These are phyloP conservation scores for Orbilia oligospora DNA, from an alignment of 2,329 filamentous ascomycete genomes.

Conservation along the genomic window DNA sequence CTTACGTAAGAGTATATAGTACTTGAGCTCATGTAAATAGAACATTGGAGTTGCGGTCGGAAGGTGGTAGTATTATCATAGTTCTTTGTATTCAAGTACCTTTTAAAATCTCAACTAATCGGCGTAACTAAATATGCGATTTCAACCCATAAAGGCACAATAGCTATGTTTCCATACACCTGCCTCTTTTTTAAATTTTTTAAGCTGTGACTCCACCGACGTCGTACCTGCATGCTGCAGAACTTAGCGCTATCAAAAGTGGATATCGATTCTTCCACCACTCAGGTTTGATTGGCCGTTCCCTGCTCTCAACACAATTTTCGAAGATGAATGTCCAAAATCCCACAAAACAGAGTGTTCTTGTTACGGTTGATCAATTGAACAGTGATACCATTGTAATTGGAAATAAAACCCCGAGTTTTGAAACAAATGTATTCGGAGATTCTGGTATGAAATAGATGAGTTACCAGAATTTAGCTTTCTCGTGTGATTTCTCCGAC, in stretches of 20 bases:
- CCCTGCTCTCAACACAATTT: background rate
- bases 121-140: background rate
- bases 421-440: background rate
- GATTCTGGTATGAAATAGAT: slow-evolving; percentile 11
- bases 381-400: background rate
- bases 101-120: background rate
- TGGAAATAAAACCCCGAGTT: slow-evolving; percentile 1
- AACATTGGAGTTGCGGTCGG: background rate
- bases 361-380: too few species aligned
- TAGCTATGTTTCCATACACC: background rate
- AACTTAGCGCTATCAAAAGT: slow-evolving; percentile 3
- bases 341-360: background rate
- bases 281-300: background rate
- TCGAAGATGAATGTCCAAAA: background rate
- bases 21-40: background rate
- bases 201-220: background rate
- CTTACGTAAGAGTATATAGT: background rate
- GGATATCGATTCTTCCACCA: background rate
- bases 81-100: background rate
- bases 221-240: slow-evolving; percentile 28
- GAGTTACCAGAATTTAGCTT: slow-evolving; percentile 7
- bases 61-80: background rate
- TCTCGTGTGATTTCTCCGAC: slow-evolving; percentile 11
- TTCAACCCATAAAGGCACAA: background rate
- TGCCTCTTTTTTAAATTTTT: background rate